Conservation (phyloP, 805 yeast species). For the Sungouiozyma ichnusensis region DNA sequence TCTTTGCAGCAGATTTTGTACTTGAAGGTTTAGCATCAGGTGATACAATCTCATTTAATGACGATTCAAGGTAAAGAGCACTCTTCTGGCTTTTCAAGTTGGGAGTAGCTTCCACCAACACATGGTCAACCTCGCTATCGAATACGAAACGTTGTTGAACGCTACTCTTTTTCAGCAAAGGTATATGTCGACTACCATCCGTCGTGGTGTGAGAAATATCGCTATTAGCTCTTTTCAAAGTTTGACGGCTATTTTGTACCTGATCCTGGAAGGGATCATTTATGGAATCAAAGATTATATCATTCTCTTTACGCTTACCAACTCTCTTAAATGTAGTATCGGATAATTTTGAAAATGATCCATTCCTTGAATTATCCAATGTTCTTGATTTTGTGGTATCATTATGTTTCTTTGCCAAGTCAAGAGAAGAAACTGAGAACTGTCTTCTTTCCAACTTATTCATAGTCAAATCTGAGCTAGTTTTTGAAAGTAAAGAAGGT, state of each 20-base stretch:
- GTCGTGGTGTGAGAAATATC: neutral
- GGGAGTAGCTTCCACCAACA: neutral
- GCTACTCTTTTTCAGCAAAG: neutral
- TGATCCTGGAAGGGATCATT: neutral
- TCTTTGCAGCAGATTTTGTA: neutral
- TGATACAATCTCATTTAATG: neutral
- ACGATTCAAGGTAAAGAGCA: neutral
- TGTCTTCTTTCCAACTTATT: slow-evolving; percentile 24
- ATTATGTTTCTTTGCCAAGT: slow-evolving; percentile 2
- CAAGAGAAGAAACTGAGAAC: slow-evolving; percentile 17
- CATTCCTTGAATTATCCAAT: neutral
- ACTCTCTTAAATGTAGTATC: slow-evolving; percentile 21
- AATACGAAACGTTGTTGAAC: neutral
- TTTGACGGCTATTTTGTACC: neutral
- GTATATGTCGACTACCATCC: neutral
- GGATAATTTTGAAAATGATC: neutral
- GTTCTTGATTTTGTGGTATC: neutral
- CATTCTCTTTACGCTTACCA: slow-evolving; percentile 16
- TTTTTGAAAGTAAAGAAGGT: slow-evolving; percentile 16
- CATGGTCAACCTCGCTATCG: neutral
- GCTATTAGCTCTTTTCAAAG: neutral
- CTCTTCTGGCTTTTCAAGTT: neutral
- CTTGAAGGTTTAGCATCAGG: neutral
- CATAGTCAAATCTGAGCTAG: slow-evolving; percentile 22
- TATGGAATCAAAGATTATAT: neutral